Evolutionary conservation across 768 basidiomycete species (phyloP), one percentile per base, ranked within the genome.

Genomic region (Lactifluus hygrophoroides): DNA sequence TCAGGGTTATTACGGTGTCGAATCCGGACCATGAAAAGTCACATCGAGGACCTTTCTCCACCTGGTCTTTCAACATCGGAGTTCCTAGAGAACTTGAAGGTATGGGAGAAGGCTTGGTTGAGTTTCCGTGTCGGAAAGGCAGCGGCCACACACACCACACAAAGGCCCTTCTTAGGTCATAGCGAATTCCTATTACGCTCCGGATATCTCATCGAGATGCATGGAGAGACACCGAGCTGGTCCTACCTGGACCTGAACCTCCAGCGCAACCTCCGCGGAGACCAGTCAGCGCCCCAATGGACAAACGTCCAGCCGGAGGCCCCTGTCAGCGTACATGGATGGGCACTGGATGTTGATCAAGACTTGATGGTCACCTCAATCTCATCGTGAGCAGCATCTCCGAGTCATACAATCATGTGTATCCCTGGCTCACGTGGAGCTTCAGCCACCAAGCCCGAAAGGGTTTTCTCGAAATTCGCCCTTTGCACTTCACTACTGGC

Each of bases 301-400:
- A 55, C 28, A 25, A 42, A 51, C 6, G 6, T 55, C 19, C 38
- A n/a, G 13, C 53, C 51, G 10, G 53, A 27, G 19, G 64, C 44
- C 74, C 66, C 52, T 64, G 66, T 60, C 56, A 57, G 19, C 57
- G 58, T 65, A 44, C 51, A 59, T 38, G 38, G 55, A 30, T 45
- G 56, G 50, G 49, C 57, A 35, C 38, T 44, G 42, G 51, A 45
- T 37, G 14, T 60, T 30, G 42, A 55, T 40, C 54, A 60, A 25
- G 49, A 60, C 46, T 32, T 60, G 19, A 21, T 45, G 3, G 58
- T 21, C 3, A 43, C 45, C 58, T 54, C 40, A 7, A 16, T 43
- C 21, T 17, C 30, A 9, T 49, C 42, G 58, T 55, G 48, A 51
- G 42, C 17, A 21, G 16, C 19, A 28, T 51, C 35, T 55, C 42